A percentile compares a stretch with the other conserved stretches of the same genome.
Conservation (phyloP, 139 green algal genomes). For the Chlamydomonas applanata region DNA sequence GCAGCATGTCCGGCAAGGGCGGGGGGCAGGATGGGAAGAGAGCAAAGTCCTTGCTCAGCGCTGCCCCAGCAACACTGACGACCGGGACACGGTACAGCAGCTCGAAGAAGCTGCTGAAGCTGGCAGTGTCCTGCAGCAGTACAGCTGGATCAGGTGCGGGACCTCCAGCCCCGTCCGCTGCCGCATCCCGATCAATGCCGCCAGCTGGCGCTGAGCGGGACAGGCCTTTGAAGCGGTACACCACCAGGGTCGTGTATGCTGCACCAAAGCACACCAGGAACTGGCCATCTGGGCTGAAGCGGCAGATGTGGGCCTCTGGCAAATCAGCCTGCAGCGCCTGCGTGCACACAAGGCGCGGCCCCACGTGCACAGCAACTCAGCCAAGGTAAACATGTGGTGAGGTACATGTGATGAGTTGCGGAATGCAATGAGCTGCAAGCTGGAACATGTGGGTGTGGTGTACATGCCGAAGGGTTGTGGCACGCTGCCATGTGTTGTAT, state of each 20-base stretch:
- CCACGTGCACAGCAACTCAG: no score
- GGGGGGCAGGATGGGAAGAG: constrained; percentile 2
- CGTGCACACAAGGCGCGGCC: no score
- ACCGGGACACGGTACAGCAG: background rate
- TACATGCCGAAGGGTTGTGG: no score
- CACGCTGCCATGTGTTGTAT: no score
- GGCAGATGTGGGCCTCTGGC: constrained; percentile 10
- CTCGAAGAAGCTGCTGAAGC: constrained; percentile 4
- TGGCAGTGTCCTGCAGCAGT: no score
- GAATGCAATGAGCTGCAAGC: no score
- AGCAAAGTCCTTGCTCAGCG: background rate
- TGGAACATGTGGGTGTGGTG: no score
- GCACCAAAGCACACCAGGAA: constrained; percentile 11
- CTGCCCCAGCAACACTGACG: background rate
- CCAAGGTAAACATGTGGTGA: no score
- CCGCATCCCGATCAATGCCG: background rate
- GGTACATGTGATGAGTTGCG: no score
- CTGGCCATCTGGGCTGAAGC: constrained; percentile 7
- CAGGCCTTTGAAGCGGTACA: constrained; percentile 3
- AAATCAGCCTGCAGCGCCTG: background rate
- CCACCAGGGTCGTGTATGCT: background rate
- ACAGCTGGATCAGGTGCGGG: no score
- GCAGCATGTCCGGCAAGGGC: background rate
- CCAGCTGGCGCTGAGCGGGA: background rate
- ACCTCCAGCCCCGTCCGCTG: background rate